Evolutionary conservation across 176 grass and related monocot species (phyloP).

Genomic region (Oryza officinalis): DNA sequence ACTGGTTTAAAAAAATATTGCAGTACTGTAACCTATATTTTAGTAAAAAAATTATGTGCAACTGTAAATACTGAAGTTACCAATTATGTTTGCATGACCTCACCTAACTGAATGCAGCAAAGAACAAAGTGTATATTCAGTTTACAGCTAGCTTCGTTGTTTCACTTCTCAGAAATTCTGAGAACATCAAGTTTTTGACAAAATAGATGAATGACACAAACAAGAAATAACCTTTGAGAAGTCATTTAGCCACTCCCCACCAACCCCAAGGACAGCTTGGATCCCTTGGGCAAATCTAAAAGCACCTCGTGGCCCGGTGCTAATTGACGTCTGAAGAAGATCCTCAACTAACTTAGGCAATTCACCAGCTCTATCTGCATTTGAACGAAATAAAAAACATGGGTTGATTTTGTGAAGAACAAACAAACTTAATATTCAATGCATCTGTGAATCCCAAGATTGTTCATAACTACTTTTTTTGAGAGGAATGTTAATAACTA

Average conservation of each 20-base stretch:
- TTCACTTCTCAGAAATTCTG: background rate
- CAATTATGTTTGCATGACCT: constrained; percentile 4
- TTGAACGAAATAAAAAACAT: background rate
- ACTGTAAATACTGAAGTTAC: background rate
- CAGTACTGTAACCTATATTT: background rate
- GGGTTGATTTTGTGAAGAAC: background rate
- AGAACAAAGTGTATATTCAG: background rate
- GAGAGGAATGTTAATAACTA: background rate
- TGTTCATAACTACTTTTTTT: background rate
- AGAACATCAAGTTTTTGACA: background rate
- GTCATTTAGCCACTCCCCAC: constrained; percentile 86
- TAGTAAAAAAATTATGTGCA: background rate
- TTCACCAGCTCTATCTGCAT: constrained; percentile 71
- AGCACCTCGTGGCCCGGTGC: constrained; percentile 82
- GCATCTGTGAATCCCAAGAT: background rate
- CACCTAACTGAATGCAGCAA: constrained; percentile 10
- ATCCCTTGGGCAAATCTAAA: constrained; percentile 84
- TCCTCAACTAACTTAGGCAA: constrained; percentile 88
- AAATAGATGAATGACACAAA: constrained; percentile 16
- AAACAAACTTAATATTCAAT: background rate
- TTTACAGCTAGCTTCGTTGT: background rate
- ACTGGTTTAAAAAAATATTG: background rate
- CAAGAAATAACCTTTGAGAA: constrained; percentile 66
- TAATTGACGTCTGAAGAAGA: constrained; percentile 88
- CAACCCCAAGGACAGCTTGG: constrained; percentile 83